Evolutionary conservation across 345 rosid genomes (phyloP).

Genomic region (Kernera saxatilis): DNA sequence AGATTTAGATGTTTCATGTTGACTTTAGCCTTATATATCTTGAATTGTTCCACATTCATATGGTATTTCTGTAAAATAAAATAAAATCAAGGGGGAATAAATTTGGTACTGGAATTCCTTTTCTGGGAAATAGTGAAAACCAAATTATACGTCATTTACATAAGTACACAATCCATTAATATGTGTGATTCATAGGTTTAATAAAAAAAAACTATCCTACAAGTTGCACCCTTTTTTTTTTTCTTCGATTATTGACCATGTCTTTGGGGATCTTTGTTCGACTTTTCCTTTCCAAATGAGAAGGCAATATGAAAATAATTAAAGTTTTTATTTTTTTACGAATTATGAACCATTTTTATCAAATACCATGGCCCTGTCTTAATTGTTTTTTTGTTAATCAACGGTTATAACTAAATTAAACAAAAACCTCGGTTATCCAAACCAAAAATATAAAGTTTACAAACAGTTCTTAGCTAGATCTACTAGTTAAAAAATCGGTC

Average conservation of each 20-base stretch:
- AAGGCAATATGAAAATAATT: neutral
- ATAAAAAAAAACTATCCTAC: neutral
- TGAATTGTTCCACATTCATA: neutral
- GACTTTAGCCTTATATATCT: neutral
- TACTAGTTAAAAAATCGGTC: too few species aligned
- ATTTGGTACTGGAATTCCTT: too few species aligned
- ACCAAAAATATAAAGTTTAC: too few species aligned
- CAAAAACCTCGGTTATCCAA: too few species aligned
- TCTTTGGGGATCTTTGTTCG: neutral
- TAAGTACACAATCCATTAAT: neutral
- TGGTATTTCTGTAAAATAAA: neutral
- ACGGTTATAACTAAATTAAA: too few species aligned
- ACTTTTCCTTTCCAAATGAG: neutral
- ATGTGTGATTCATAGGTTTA: neutral
- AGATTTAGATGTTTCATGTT: constrained; percentile 11
- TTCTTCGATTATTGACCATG: neutral
- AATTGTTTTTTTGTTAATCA: too few species aligned
- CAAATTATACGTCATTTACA: neutral
- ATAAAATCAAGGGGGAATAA: neutral
- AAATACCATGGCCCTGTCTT: neutral
- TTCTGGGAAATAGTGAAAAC: neutral
- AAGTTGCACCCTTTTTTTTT: constrained; percentile 6
- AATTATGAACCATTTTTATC: neutral
- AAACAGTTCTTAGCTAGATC: too few species aligned
- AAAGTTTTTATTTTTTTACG: neutral